Base-by-base conservation (phyloP, 331 rosid genomes). In the Quercus tomentella region DNA sequence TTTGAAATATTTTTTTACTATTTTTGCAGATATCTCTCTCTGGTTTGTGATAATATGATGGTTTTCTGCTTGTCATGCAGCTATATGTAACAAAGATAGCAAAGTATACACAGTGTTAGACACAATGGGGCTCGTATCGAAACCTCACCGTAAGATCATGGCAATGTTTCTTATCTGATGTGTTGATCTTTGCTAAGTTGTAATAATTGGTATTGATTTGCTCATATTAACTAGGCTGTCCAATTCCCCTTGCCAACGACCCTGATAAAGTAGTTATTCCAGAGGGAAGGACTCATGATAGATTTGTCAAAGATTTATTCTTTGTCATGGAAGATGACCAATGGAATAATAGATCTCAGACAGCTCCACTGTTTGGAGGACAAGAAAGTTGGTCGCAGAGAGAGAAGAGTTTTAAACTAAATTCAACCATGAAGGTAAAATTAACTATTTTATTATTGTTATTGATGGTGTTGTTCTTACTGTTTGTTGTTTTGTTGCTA, bases 71-170 rank as follows among this genome's bases (percentile, higher is more conserved):
- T 82, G 79, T 77, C 66, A 31, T 89, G 91, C 96, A 96, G 99
- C 94, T 74, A 90, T 93, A 55, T 96, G 99, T 84, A 96, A 93
- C 89, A 93, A 91, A 87, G 92, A 93, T 25, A 90, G 99, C 89
- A 88, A 87, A 83, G 93, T 93, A 58, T 89, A 87, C 84, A 79
- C 87, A 76, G 82, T 93, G 85, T 86, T 94, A 84, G 91, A 77
- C 85, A 87, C 88, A 11, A 86, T 87, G 82, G 97, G 99, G 61
- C 69, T 96, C 31, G 88, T 88, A 67, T 52, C 91, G 25, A 91
- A 84, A 77, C 82, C 89, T 73, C 97, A 96, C 84, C 97, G 99
- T 96, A 93, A 89, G 97, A 78, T 76, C 81, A 68, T 62, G 56
- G 58, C 25, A 52, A 73, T 65, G 30, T 63, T 26, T 67, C 65